Evolutionary conservation across 805 yeast species (phyloP).

Genomic region (Metschnikowia peoriensis): DNA sequence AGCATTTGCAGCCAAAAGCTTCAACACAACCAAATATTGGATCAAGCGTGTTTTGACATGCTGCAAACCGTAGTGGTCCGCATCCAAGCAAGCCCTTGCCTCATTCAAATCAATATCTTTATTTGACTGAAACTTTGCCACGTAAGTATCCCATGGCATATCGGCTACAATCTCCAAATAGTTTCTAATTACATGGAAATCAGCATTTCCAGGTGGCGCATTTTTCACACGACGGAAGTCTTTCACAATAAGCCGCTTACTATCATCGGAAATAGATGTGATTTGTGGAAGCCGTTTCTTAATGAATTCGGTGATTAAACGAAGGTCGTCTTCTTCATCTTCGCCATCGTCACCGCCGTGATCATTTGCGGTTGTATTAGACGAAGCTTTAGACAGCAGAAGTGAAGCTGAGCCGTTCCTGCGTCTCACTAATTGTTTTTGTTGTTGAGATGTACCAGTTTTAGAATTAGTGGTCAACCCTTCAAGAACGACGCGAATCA

Average conservation of each 20-base stretch:
- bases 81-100: slow-evolving; percentile 59
- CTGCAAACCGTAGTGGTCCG: slow-evolving; percentile 77
- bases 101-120: slow-evolving; percentile 49
- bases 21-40: slow-evolving; percentile 77
- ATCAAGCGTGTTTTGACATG: slow-evolving; percentile 71
- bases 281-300: slow-evolving; percentile 36
- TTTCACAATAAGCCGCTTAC: slow-evolving; percentile 39
- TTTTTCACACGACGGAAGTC: slow-evolving; percentile 57
- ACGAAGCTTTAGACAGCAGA: background rate
- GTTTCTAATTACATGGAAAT: slow-evolving; percentile 61
- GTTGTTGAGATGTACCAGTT: slow-evolving; percentile 7
- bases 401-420: background rate
- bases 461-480: slow-evolving; percentile 34
- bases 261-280: slow-evolving; percentile 32
- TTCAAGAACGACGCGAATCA: slow-evolving; percentile 50
- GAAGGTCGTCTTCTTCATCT: slow-evolving; percentile 45
- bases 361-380: slow-evolving; percentile 9
- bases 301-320: slow-evolving; percentile 36
- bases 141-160: slow-evolving; percentile 54
- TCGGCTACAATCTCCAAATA: slow-evolving; percentile 66
- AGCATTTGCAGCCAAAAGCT: slow-evolving; percentile 47
- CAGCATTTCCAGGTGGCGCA: slow-evolving; percentile 52
- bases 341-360: slow-evolving; percentile 32
- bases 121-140: slow-evolving; percentile 31
- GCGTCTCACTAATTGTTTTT: slow-evolving; percentile 13